Conservation (phyloP, 768 basidiomycete genomes). For the Scleroderma bovista region DNA sequence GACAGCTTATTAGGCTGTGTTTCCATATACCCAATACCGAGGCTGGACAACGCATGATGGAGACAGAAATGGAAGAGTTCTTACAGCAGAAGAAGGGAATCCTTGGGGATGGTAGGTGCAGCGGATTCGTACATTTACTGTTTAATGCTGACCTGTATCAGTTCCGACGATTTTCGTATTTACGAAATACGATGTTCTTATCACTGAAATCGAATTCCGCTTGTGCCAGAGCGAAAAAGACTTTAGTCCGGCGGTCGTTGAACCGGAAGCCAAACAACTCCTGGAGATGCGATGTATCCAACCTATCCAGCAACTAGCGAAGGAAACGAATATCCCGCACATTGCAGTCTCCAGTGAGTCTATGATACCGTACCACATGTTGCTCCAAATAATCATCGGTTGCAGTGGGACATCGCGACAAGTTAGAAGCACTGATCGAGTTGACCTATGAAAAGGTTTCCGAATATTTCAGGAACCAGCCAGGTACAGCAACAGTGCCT, state of each 20-base stretch:
- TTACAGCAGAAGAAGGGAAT: not conserved
- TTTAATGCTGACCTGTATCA: not conserved
- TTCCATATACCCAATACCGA: not conserved
- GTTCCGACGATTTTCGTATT: not conserved
- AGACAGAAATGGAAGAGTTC: not conserved
- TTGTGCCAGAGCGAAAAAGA: not conserved
- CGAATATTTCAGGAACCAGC: not conserved
- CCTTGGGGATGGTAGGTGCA: not conserved
- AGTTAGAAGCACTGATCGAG: not conserved
- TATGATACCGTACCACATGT: not conserved
- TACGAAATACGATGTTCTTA: not conserved
- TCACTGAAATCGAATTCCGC: not conserved
- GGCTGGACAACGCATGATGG: not conserved
- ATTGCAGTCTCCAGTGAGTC: not conserved
- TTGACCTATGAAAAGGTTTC: not conserved
- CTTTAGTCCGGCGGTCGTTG: not conserved
- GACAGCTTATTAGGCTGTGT: not conserved
- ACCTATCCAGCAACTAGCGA: not conserved
- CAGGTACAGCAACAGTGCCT: not conserved
- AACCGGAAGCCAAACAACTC: not conserved
- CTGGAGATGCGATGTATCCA: not conserved
- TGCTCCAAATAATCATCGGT: not conserved
- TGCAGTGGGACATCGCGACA: not conserved
- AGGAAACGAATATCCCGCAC: not conserved
- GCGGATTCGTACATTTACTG: not conserved